phyloP scores from a whole-genome alignment of 148 eudicot genomes.

The Selenicereus undatus region DNA sequence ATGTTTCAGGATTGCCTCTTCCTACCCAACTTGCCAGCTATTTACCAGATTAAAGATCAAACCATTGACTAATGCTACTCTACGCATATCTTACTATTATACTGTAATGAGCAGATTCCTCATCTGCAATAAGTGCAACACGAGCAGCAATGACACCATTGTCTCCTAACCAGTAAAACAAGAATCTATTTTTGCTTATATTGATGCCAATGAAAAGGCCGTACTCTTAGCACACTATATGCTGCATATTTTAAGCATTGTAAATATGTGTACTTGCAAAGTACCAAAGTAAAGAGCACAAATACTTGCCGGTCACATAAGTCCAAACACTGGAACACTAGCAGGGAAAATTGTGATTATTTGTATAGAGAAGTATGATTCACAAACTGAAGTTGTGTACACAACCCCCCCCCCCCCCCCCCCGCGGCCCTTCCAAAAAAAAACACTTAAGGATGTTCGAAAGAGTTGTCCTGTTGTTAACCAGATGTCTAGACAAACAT shows the following conservation, averaged over 20 bases:
- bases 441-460: too few species aligned
- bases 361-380: too few species aligned
- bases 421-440: too few species aligned
- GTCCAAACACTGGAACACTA: too few species aligned
- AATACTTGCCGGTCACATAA: too few species aligned
- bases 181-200: background rate
- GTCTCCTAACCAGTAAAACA: slow-evolving; percentile 5
- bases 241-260: background rate
- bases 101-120: slow-evolving; percentile 3
- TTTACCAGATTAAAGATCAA: background rate
- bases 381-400: too few species aligned
- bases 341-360: too few species aligned
- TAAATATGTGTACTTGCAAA: background rate
- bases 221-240: background rate
- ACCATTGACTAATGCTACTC: background rate
- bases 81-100: background rate
- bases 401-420: too few species aligned
- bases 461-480: too few species aligned
- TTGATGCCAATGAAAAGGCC: background rate
- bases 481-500: too few species aligned
- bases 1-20: slow-evolving; percentile 26
- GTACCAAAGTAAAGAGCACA: background rate
- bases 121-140: slow-evolving; percentile 26
- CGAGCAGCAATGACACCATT: slow-evolving; percentile 11
- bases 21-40: slow-evolving; percentile 26